Evolutionary conservation across 768 basidiomycete genomes (phyloP).

Genomic region (Agaricus sinodeliciosus): DNA sequence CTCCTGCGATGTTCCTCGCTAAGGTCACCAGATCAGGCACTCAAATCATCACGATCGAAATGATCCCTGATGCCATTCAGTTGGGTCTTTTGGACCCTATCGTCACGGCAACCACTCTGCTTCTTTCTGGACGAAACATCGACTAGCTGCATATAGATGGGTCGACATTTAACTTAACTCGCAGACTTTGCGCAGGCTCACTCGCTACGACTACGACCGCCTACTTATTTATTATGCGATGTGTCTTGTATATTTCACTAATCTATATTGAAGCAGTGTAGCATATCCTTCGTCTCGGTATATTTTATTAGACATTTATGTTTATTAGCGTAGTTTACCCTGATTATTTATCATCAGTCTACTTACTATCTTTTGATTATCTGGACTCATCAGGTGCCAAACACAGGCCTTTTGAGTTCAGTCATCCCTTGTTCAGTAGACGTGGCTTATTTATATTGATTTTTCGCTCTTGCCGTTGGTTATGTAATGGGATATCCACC

Average conservation of each 20-base stretch:
- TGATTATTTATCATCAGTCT: no score
- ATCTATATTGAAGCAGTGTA: no score
- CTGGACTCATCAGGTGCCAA: no score
- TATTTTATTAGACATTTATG: no score
- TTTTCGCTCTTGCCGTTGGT: not conserved
- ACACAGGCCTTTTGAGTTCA: no score
- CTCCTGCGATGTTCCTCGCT: conserved; percentile 34
- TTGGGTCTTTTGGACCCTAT: conserved; percentile 45
- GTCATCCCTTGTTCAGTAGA: no score
- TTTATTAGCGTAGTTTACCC: no score
- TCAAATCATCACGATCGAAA: conserved; percentile 42
- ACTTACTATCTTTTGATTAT: no score
- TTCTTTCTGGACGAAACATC: conserved; percentile 58
- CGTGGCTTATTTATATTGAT: no score
- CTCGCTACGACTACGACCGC: not conserved
- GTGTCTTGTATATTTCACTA: no score
- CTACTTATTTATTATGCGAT: conserved; percentile 1
- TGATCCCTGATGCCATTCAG: conserved; percentile 50
- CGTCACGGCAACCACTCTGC: conserved; percentile 45
- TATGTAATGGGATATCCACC: not conserved
- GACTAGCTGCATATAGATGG: conserved; percentile 30
- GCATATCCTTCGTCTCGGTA: no score
- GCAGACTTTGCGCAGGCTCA: not conserved
- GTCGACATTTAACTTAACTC: not conserved
- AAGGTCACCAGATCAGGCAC: conserved; percentile 33